A percentile compares a stretch with the other conserved stretches of the same genome.
phyloP scores from a whole-genome alignment of 1,139 yeast species.

The Meyerozyma smithsonii region DNA sequence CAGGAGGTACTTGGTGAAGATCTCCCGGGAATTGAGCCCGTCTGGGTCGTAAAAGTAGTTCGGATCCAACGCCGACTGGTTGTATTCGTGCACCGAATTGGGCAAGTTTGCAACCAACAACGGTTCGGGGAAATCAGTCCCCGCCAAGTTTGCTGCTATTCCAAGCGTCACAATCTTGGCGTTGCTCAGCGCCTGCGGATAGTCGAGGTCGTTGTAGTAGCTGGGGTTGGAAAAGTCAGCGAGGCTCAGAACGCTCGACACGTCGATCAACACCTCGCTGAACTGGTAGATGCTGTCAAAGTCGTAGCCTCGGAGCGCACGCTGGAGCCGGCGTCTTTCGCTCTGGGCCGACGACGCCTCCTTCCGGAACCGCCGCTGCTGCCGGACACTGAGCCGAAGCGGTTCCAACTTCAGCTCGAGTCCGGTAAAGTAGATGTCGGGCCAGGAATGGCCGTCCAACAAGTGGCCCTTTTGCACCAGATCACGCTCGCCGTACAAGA shows the following conservation, averaged over 20 bases:
- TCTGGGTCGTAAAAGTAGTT: slow-evolving; percentile 11
- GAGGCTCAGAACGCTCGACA: slow-evolving; percentile 6
- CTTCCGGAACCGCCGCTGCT: slow-evolving; percentile 3
- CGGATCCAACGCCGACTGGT: slow-evolving; percentile 1
- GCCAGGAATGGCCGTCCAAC: slow-evolving; percentile 10
- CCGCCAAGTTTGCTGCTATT: slow-evolving; percentile 15
- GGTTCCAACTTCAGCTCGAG: slow-evolving; percentile 9
- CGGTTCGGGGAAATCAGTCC: slow-evolving; percentile 16
- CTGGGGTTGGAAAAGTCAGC: not conserved
- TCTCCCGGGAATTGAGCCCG: slow-evolving; percentile 11
- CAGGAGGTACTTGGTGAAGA: slow-evolving; percentile 10
- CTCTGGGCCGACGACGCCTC: slow-evolving; percentile 9
- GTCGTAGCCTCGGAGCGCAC: slow-evolving; percentile 10
- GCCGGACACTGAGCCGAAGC: not conserved
- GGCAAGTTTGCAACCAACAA: slow-evolving; percentile 13
- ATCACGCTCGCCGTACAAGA: slow-evolving; percentile 4
- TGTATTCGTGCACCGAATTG: slow-evolving; percentile 5
- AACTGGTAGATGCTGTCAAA: slow-evolving; percentile 16
- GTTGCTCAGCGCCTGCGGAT: not conserved
- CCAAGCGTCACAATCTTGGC: slow-evolving; percentile 13
- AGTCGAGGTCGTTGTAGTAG: not conserved
- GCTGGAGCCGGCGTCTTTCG: slow-evolving; percentile 14
- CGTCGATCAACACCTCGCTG: slow-evolving; percentile 15
- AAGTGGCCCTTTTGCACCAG: slow-evolving; percentile 4
- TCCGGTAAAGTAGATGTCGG: slow-evolving; percentile 6